Conservation (phyloP, 148 eudicot genomes). For the Fagopyrum tataricum region DNA sequence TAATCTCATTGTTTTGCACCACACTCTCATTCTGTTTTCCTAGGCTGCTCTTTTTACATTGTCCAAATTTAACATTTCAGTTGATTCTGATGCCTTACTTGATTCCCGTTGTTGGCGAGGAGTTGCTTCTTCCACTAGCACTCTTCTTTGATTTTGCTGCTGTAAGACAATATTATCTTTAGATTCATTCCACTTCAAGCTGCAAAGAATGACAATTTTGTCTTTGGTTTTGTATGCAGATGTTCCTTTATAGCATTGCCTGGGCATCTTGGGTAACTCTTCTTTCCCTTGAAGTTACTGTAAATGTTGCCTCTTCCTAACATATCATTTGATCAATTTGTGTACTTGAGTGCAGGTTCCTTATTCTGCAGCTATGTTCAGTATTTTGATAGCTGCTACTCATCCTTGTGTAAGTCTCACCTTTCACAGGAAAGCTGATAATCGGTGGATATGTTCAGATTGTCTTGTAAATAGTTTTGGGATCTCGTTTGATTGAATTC, state of each 20-base stretch:
- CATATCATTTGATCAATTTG: background rate
- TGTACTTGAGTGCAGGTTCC: constrained; percentile 34
- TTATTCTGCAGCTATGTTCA: constrained; percentile 38
- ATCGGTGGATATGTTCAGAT: background rate
- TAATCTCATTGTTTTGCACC: too few relatives aligned
- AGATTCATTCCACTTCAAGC: background rate
- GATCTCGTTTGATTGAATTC: background rate
- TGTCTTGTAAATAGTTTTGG: background rate
- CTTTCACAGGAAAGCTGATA: background rate
- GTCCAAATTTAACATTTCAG: too few relatives aligned
- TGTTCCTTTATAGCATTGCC: constrained; percentile 46
- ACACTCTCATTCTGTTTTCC: too few relatives aligned
- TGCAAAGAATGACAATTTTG: background rate
- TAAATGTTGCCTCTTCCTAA: background rate
- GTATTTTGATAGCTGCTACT: constrained; percentile 29
- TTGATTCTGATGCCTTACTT: too few relatives aligned
- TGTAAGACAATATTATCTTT: too few relatives aligned
- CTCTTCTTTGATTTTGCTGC: too few relatives aligned
- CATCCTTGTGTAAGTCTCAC: constrained; percentile 49
- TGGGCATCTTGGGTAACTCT: constrained; percentile 55
- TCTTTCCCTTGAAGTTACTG: background rate
- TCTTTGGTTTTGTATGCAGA: constrained; percentile 28
- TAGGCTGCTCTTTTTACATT: too few relatives aligned
- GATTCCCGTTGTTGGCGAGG: too few relatives aligned
- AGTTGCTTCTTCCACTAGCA: too few relatives aligned